These are phyloP conservation scores for Penicillium crustosum DNA, from an alignment of 2,329 filamentous ascomycete genomes.

Conservation along the genomic window DNA sequence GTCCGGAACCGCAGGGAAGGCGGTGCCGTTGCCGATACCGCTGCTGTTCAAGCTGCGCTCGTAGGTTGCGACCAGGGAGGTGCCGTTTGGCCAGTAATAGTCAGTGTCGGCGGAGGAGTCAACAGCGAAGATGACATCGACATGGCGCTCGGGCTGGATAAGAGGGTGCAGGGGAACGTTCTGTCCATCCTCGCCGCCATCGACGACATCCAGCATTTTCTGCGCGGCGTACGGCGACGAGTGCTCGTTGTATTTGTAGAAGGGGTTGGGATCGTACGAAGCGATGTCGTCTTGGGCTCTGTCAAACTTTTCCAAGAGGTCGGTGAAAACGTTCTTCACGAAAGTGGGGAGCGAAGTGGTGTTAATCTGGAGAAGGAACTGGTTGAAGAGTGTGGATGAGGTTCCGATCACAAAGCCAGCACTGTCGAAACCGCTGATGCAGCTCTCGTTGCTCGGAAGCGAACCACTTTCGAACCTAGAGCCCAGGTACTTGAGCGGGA, in stretches of 20 bases:
- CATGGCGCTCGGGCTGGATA: conserved; percentile 67
- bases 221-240: conserved; percentile 59
- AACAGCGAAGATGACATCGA: conserved; percentile 80
- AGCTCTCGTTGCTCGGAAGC: conserved; percentile 57
- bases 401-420: conserved; percentile 83
- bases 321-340: conserved; percentile 53
- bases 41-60: conserved; percentile 59
- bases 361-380: conserved; percentile 67
- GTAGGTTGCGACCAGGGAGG: conserved; percentile 71
- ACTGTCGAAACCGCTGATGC: conserved; percentile 79
- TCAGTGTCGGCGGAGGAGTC: conserved; percentile 74
- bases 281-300: conserved; percentile 69
- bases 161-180: conserved; percentile 78
- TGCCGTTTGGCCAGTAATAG: conserved; percentile 73
- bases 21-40: conserved; percentile 63
- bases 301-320: conserved; percentile 51
- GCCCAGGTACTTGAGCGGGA: conserved; percentile 68
- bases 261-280: conserved; percentile 72
- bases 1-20: conserved; percentile 71
- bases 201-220: conserved; percentile 66
- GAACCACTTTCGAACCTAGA: conserved; percentile 67
- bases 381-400: conserved; percentile 80
- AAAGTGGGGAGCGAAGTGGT: conserved; percentile 50
- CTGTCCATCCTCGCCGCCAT: conserved; percentile 74
- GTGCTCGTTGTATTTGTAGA: conserved; percentile 62